These are phyloP conservation scores for Beta vulgaris DNA, from an alignment of 148 eudicot species.

Conservation along the genomic window DNA sequence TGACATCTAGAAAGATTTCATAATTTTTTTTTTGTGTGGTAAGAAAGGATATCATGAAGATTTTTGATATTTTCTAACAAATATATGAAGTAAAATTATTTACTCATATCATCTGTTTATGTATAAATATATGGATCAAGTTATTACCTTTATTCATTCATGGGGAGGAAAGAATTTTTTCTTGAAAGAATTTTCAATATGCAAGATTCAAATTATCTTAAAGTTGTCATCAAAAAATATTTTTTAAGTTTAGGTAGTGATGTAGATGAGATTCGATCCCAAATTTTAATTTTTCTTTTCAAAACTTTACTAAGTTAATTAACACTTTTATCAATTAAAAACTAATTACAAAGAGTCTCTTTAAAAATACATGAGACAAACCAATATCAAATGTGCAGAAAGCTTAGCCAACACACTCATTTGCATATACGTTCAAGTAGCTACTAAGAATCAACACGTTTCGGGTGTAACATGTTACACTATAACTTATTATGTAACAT, in stretches of 20 bases:
- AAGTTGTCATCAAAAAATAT: neutral
- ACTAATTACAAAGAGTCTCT: no score
- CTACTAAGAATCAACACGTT: no score
- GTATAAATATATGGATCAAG: neutral
- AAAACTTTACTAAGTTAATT: no score
- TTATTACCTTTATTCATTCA: neutral
- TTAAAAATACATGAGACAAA: no score
- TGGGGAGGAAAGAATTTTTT: neutral
- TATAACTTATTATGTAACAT: no score
- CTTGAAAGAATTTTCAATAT: neutral
- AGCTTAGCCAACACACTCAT: no score
- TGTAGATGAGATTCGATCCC: neutral
- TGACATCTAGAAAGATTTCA: neutral
- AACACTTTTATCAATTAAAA: no score
- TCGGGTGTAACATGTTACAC: no score
- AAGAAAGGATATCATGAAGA: conserved; percentile 7
- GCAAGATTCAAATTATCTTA: neutral
- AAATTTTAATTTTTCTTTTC: neutral
- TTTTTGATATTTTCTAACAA: neutral
- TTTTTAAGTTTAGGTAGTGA: neutral
- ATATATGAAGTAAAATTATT: no score
- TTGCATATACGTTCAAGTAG: no score
- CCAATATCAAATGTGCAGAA: no score
- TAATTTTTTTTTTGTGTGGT: neutral
- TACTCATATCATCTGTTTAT: no score